Percentiles rank a stretch among this genome's conserved stretches.
Evolutionary conservation across 306 rosid genomes (phyloP).

Genomic region (Dryas drummondii): DNA sequence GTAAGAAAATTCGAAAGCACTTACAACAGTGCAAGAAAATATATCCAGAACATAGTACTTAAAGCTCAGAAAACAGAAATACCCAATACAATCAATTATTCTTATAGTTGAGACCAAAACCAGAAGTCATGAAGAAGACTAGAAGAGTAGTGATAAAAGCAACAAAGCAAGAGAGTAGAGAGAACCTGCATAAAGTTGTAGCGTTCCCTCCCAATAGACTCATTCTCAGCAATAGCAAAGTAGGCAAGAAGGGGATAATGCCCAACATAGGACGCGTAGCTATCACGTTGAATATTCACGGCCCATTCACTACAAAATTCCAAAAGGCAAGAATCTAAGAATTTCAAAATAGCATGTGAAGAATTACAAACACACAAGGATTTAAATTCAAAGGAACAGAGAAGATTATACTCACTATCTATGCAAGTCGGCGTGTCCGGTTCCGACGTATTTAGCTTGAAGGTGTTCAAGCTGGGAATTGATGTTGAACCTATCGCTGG

Average conservation of each 20-base stretch:
- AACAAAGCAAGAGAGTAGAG: not conserved
- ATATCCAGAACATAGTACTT: not conserved
- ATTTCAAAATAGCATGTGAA: not conserved
- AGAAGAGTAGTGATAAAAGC: not conserved
- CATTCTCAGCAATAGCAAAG: conserved; percentile 89
- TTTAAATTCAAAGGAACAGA: not conserved
- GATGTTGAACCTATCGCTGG: conserved; percentile 95
- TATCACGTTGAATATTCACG: conserved; percentile 92
- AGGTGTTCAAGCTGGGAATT: conserved; percentile 95
- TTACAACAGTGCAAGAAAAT: not conserved
- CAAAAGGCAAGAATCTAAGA: not conserved
- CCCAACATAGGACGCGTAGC: conserved; percentile 91
- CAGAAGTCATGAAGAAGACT: no score
- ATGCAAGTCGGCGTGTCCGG: conserved; percentile 88
- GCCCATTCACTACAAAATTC: conserved; percentile 77
- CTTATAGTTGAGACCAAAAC: not conserved
- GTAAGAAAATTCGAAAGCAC: not conserved
- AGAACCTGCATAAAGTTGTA: conserved; percentile 88
- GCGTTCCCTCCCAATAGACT: conserved; percentile 90
- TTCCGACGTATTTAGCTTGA: conserved; percentile 96
- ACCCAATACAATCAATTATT: not conserved
- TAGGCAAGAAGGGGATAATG: conserved; percentile 76
- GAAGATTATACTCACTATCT: conserved; percentile 60
- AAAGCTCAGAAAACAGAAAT: not conserved
- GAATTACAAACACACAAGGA: not conserved